Evolutionary conservation across 1,284 basidiomycete genomes (phyloP), one percentile per base, ranked within the genome.

Genomic region (Naganishia albida): DNA sequence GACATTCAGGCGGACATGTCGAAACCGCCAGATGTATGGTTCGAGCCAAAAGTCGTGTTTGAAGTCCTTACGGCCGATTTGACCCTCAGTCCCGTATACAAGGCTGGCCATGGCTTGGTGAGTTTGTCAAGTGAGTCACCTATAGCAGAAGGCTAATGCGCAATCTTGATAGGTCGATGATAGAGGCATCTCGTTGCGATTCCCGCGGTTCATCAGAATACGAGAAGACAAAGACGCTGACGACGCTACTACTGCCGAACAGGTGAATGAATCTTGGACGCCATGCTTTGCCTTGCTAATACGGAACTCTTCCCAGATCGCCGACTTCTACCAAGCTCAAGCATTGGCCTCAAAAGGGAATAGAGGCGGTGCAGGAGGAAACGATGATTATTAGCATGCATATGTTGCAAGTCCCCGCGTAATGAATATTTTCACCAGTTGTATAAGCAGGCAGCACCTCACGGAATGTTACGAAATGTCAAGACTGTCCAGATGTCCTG

Each of bases 31-130:
- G 93, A 96, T 72, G 83, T 93, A 23, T 96, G 91, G 91, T 92
- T 97, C 77, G 92, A 96, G 75, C 93, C 93, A 25, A 89, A 89
- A 80, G 81, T 96, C 20, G 92, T 99, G 1, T 99, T 95, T 94
- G 96, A 99, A 80, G 94, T 99, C 38, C 84, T 99, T 72, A 91
- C 95, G 0, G 96, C 96, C 6, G 96, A 99, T 81, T 78, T 99
- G 72, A 96, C 92, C 78, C 81, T 99, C 79, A 97, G 93, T 80
- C 96, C 96, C 0, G 28, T 52, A 34, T 99, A 99, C 77, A 91
- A 91, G 6, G 96, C 96, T 4, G 96, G 91, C n/a, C 90, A 93
- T 77, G 95, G 95, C 69, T 73, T 93, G 80, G 93, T 94, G 72
- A 72, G 90, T 83, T 10, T n/a, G 10, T 13, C 13, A 26, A 30